These are phyloP conservation scores for Mortierella sp. DNA, from an alignment of 371 early-diverging fungal genomes.

Conservation along the genomic window DNA sequence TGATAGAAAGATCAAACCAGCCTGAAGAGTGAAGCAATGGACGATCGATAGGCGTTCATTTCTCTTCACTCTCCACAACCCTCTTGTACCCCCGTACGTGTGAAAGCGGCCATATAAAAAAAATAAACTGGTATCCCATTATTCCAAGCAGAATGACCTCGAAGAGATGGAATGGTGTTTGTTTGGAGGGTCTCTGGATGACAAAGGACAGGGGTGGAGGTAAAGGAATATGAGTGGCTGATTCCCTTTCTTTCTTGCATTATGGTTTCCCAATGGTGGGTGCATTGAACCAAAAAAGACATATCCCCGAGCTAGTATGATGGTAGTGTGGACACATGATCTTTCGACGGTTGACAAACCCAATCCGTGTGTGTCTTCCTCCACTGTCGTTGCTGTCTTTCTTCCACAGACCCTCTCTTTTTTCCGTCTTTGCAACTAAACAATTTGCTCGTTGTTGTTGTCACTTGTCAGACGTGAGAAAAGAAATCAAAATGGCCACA, in stretches of 20 bases:
- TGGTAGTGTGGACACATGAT: slow-evolving; percentile 13
- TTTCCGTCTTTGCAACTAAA: neutral
- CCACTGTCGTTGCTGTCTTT: neutral
- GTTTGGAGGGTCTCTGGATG: neutral
- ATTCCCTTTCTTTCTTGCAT: neutral
- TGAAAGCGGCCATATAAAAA: neutral
- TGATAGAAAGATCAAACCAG: too few species aligned
- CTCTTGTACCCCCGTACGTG: neutral
- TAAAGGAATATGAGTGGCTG: neutral
- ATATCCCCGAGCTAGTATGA: slow-evolving; percentile 11
- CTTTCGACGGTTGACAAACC: slow-evolving; percentile 5
- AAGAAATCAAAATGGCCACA: neutral
- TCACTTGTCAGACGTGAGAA: neutral
- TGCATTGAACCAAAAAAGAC: neutral
- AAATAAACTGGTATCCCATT: neutral
- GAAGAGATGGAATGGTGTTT: neutral
- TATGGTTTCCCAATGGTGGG: neutral
- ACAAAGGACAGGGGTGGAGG: neutral
- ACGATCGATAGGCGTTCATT: too few species aligned
- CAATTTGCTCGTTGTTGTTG: neutral
- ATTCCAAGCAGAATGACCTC: neutral
- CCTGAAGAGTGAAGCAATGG: too few species aligned
- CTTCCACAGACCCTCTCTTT: slow-evolving; percentile 1
- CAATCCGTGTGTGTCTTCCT: neutral
- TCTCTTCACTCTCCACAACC: neutral